Percentiles rank a stretch among this genome's conserved stretches.
These are phyloP conservation scores for Seiridium cupressi DNA, from an alignment of 2,329 filamentous ascomycete genomes.

Conservation along the genomic window DNA sequence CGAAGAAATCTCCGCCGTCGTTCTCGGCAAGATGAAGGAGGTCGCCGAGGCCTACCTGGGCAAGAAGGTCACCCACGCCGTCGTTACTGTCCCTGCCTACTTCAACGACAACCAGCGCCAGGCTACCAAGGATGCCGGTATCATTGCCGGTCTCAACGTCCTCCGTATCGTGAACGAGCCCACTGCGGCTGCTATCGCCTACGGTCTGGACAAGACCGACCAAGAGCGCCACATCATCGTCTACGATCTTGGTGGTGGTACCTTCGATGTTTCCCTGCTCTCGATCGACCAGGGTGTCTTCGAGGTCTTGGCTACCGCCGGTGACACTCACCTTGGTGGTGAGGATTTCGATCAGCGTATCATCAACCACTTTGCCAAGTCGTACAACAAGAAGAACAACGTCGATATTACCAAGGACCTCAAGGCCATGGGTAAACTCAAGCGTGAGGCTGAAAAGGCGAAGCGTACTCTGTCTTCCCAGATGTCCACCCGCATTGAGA, in stretches of 20 bases:
- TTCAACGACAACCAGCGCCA: slow-evolving; percentile 99
- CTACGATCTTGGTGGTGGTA: slow-evolving; percentile 92
- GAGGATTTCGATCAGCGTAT: slow-evolving; percentile 98
- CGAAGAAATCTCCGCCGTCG: slow-evolving; percentile 79
- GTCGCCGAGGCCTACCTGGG: slow-evolving; percentile 76
- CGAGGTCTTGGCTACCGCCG: slow-evolving; percentile 89
- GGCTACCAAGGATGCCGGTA: slow-evolving; percentile 92
- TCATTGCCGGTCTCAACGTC: slow-evolving; percentile 89
- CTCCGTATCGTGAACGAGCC: slow-evolving; percentile 97
- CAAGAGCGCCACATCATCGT: slow-evolving; percentile 87
- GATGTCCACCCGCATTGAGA: slow-evolving; percentile 92
- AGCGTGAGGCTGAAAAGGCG: slow-evolving; percentile 99
- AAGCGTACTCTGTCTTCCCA: slow-evolving; percentile 96
- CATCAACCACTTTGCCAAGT: slow-evolving; percentile 94
- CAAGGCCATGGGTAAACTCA: slow-evolving; percentile 99
- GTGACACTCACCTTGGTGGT: slow-evolving; percentile 97
- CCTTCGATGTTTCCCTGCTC: slow-evolving; percentile 90
- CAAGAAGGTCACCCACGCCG: slow-evolving; percentile 81
- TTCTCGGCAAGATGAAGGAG: slow-evolving; percentile 83
- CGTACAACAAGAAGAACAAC: slow-evolving; percentile 96
- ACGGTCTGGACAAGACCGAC: slow-evolving; percentile 84
- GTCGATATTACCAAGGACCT: slow-evolving; percentile 91
- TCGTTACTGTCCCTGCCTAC: slow-evolving; percentile 94
- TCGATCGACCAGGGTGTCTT: slow-evolving; percentile 92
- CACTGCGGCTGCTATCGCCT: slow-evolving; percentile 91